phyloP scores from a whole-genome alignment of 495 filamentous ascomycete genomes.

The Xylaria intraflava region DNA sequence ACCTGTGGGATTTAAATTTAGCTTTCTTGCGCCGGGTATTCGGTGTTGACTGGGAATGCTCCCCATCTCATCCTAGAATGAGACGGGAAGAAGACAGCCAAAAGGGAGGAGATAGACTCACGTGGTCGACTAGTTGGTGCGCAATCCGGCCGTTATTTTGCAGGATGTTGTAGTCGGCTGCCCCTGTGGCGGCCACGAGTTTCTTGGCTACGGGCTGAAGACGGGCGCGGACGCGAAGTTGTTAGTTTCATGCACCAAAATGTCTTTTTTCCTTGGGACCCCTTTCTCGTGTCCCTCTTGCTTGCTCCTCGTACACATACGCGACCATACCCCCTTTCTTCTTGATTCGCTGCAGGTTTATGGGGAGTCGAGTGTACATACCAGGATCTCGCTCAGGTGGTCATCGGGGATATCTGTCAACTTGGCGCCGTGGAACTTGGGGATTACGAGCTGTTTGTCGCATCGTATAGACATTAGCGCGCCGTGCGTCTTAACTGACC shows the following conservation, averaged over 20 bases:
- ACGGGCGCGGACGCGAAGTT: background rate
- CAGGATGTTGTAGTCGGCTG: conserved; percentile 81
- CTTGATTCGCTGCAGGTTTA: background rate
- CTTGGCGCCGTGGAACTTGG: conserved; percentile 91
- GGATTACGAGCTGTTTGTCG: conserved; percentile 76
- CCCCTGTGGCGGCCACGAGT: conserved; percentile 68
- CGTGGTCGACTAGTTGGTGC: conserved; percentile 94
- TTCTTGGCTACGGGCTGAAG: conserved; percentile 77
- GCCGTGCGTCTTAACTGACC: too few relatives aligned
- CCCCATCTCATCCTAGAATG: background rate
- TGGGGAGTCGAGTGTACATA: conserved; percentile 34
- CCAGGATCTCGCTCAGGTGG: conserved; percentile 72
- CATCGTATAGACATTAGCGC: background rate
- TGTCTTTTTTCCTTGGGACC: too few relatives aligned
- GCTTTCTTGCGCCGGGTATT: background rate
- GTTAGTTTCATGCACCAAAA: conserved; percentile 2
- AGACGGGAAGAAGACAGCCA: background rate
- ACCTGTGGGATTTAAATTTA: too few relatives aligned
- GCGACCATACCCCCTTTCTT: background rate
- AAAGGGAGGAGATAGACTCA: conserved; percentile 35
- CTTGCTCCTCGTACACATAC: background rate
- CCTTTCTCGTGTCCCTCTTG: background rate
- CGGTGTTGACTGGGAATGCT: too few relatives aligned
- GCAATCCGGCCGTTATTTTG: conserved; percentile 94
- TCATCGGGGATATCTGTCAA: conserved; percentile 93